Base-by-base conservation (phyloP, 106 monocot genomes). In the Acanthochlamys bracteata region DNA sequence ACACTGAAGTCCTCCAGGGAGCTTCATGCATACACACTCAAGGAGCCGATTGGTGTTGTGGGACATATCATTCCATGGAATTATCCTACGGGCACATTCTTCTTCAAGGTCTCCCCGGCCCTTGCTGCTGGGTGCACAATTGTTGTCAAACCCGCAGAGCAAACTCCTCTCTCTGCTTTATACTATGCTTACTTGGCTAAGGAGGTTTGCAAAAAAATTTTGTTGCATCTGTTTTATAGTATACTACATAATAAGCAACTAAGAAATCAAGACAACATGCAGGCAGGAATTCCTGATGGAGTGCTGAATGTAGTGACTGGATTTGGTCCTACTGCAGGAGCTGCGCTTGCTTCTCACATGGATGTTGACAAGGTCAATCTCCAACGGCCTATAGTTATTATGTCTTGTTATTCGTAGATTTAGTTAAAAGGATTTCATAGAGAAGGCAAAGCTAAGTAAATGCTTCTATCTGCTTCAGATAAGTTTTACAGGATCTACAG, bases 261-360 rank as follows among this genome's bases (percentile, higher is more conserved):
- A n/a, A n/a, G n/a, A n/a, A n/a, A n/a, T n/a, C n/a, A n/a, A n/a
- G n/a, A n/a, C n/a, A n/a, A n/a, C n/a, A 16, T 54, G 40, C 64
- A 89, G 89, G 89, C 89, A 25, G 93, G 89, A 24, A 79, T 94
- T 76, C 93, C 89, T 24, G 89, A 89, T 71, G 93, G 93, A 39
- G 93, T 86, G 43, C 71, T 93, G 25, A 93, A 93, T 59, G 89
- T 89, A 10, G 76, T 93, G 19, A 65, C 76, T 17, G 93, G 93
- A 11, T 93, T 78, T 55, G 93, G 93, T 0, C 25, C 73, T 1
- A 83, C 76, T 0, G 93, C 93, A 14, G 93, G 93, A 3, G 85
- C 93, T 43, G 89, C 89, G 7, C 45, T 93, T 42, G 6, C 53
- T 21, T 83, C 85, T 74, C 93, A 93, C 72, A 93, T 93, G 89